Evolutionary conservation across 257 asterid species (phyloP).

Genomic region (Parsonsia alboflavescens): DNA sequence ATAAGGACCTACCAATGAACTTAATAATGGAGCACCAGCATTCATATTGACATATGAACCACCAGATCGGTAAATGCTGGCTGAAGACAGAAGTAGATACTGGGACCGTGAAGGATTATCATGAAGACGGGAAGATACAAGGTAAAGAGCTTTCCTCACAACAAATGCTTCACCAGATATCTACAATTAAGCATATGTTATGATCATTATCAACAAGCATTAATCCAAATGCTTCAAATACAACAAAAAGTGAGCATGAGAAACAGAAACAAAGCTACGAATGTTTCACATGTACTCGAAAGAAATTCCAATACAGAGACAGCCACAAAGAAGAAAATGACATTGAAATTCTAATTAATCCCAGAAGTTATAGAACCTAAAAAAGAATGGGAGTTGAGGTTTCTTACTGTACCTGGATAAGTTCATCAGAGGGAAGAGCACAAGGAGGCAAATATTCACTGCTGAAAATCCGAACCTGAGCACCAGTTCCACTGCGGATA

Average conservation of each 20-base stretch:
- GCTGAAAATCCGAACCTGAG: constrained; percentile 74
- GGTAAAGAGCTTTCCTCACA: constrained; percentile 67
- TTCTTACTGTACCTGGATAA: constrained; percentile 56
- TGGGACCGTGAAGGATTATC: constrained; percentile 86
- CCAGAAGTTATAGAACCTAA: not conserved
- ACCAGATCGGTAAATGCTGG: constrained; percentile 73
- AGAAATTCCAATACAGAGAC: not conserved
- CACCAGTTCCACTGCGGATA: constrained; percentile 54
- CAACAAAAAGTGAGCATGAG: constrained; percentile 16
- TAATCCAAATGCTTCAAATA: not conserved
- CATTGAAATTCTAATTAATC: not conserved
- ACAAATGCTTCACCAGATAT: constrained; percentile 59
- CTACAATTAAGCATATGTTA: constrained; percentile 32
- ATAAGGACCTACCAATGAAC: constrained; percentile 59
- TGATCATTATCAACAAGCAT: constrained; percentile 10
- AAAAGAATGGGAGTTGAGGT: not conserved
- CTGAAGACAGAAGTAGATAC: constrained; percentile 51
- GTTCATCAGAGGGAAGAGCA: constrained; percentile 79
- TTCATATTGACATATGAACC: constrained; percentile 46
- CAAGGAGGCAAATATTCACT: constrained; percentile 89
- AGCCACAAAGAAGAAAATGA: not conserved
- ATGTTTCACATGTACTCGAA: not conserved
- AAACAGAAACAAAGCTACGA: not conserved
- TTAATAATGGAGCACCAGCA: constrained; percentile 41
- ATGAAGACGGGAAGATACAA: constrained; percentile 65